A percentile compares a stretch with the other conserved stretches of the same genome.
These are phyloP conservation scores for Anaeromyces robustus DNA, from an alignment of 192 early-diverging fungal species.

Conservation along the genomic window DNA sequence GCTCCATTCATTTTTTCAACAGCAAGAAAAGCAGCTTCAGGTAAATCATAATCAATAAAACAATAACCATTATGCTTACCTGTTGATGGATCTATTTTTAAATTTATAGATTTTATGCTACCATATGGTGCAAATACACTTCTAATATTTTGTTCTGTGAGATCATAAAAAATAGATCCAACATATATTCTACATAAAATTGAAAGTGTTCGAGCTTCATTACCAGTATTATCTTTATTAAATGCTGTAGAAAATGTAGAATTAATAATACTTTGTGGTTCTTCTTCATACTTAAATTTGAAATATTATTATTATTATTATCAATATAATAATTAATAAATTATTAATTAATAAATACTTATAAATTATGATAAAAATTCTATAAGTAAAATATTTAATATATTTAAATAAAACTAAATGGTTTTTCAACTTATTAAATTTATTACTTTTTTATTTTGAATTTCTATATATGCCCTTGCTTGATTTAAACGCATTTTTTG, in stretches of 20 bases:
- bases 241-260: background rate
- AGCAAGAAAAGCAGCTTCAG: slow-evolving; percentile 69
- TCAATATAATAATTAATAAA: too few species aligned
- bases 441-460: background rate
- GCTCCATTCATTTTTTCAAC: slow-evolving; percentile 65
- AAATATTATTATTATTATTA: too few species aligned
- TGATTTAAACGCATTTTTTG: background rate
- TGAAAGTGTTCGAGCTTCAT: background rate
- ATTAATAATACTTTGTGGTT: background rate
- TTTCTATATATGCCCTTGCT: background rate
- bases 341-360: too few species aligned
- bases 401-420: too few species aligned
- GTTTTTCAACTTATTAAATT: too few species aligned
- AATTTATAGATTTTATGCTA: slow-evolving; percentile 51
- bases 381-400: too few species aligned
- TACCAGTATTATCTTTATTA: background rate
- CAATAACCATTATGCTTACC: slow-evolving; percentile 79
- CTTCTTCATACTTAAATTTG: background rate
- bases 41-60: slow-evolving; percentile 78
- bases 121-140: slow-evolving; percentile 67
- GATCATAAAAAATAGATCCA: slow-evolving; percentile 72
- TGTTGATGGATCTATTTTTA: slow-evolving; percentile 60
- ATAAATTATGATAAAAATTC: too few species aligned
- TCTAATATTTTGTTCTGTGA: slow-evolving; percentile 63
- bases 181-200: slow-evolving; percentile 52